Evolutionary conservation across 345 rosid genomes (phyloP), one percentile per base, ranked within the genome.

Genomic region (Euphorbia pulcherrima): DNA sequence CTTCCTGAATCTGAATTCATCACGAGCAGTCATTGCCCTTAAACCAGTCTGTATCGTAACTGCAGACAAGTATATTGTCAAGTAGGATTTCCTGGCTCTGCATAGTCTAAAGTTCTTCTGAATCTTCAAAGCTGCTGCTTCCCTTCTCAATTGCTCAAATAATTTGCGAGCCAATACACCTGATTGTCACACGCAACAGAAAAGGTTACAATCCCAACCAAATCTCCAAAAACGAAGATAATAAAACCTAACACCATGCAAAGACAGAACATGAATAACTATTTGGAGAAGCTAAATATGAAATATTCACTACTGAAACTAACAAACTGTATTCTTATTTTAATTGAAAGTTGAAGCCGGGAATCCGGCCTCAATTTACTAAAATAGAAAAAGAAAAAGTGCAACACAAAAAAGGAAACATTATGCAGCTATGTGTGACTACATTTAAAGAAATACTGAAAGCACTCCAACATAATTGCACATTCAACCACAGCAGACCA

Each of bases 1-100:
- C 86, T 79, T 89, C 85, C 90, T 83, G 81, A 84, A 87, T 80
- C 96, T 85, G 82, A 92, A 95, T 65, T 88, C 99, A 81, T 90
- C 83, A 71, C 92, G 92, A 83, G 97, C 96, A 73, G 83, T 83
- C 99, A 92, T 92, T 57, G 92, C 96, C 79, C 97, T 89, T 72
- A 92, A 82, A 35, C 92, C 89, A 33, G 97, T 86, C 83, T 92
- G 99, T 77, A 92, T 71, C 62, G 81, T 74, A 62, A 88, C 82
- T 40, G 92, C 89, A 62, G 96, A 88, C 68, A 68, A 78, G 72
- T 82, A 81, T 26, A 74, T 68, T 30, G 82, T 64, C 58, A 77
- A 30, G 72, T 91, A 94, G 70, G 92, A 81, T 68, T 78, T 80
- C 73, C 92, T 83, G 75, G 90, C 89, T 68, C 69, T 84, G 72